A percentile compares a stretch with the other conserved stretches of the same genome.
Conservation (phyloP, 257 asterid genomes). For the Nyctanthes arbortristis region DNA sequence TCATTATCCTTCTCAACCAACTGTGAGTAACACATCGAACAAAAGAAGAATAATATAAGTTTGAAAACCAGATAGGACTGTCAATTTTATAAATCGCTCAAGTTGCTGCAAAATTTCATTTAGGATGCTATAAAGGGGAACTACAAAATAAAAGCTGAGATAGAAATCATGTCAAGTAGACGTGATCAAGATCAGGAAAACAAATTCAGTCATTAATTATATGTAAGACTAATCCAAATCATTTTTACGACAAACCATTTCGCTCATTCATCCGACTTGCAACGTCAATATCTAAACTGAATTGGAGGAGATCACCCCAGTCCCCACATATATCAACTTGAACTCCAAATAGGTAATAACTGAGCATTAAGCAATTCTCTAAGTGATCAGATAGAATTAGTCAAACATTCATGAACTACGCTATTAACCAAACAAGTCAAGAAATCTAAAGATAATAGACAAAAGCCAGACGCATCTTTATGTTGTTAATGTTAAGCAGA, state of each 20-base stretch:
- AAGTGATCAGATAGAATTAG: no score
- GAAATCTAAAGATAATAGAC: no score
- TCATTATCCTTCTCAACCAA: conserved; percentile 78
- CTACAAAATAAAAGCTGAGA: not conserved
- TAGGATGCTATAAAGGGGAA: not conserved
- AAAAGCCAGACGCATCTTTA: not conserved
- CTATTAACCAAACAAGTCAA: no score
- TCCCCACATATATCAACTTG: not conserved
- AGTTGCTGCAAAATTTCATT: not conserved
- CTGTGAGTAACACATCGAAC: conserved; percentile 36
- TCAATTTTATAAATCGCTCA: not conserved
- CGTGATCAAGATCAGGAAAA: not conserved
- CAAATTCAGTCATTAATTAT: not conserved
- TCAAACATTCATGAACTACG: no score
- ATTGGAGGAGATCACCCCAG: not conserved
- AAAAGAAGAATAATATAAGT: conserved; percentile 7
- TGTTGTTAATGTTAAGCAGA: not conserved
- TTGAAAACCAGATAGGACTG: not conserved
- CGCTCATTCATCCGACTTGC: not conserved
- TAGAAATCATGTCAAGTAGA: no score
- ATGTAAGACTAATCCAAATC: not conserved
- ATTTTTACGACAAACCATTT: not conserved
- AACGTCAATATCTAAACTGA: no score
- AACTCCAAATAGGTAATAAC: not conserved
- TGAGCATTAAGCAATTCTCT: not conserved